Evolutionary conservation across 2,329 filamentous ascomycete genomes (phyloP).

Genomic region (Aspergillus sp.): DNA sequence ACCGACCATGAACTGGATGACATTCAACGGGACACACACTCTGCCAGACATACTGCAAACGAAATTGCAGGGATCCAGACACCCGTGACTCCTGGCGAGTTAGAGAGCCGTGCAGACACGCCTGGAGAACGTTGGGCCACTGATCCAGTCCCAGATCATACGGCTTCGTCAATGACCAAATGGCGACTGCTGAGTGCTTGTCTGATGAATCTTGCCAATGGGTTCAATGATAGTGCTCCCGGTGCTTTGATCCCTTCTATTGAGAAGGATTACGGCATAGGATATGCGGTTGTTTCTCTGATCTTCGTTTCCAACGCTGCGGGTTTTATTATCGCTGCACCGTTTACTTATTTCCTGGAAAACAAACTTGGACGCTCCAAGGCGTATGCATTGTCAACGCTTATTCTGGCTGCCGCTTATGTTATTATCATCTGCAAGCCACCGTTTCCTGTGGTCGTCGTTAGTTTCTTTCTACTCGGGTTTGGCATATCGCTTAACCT

Average conservation of each 20-base stretch:
- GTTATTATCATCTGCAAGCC: slow-evolving; percentile 62
- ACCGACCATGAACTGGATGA: too few species aligned
- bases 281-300: slow-evolving; percentile 72
- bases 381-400: slow-evolving; percentile 56
- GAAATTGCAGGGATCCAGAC: too few species aligned
- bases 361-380: slow-evolving; percentile 61
- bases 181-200: slow-evolving; percentile 63
- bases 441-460: slow-evolving; percentile 64
- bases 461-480: slow-evolving; percentile 64
- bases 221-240: slow-evolving; percentile 69
- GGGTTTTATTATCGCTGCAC: slow-evolving; percentile 70
- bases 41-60: too few species aligned
- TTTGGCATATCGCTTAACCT: slow-evolving; percentile 49
- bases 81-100: too few species aligned
- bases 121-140: too few species aligned
- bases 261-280: slow-evolving; percentile 68
- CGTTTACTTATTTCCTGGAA: slow-evolving; percentile 62
- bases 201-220: slow-evolving; percentile 63
- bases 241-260: slow-evolving; percentile 80
- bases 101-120: too few species aligned
- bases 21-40: too few species aligned
- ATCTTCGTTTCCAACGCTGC: slow-evolving; percentile 76
- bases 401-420: slow-evolving; percentile 57
- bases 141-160: too few species aligned
- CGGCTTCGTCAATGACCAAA: slow-evolving; percentile 38